Evolutionary conservation across 2,329 filamentous ascomycete species (phyloP), one percentile per base, ranked within the genome.

Genomic region (Orbilia ellipsospora): DNA sequence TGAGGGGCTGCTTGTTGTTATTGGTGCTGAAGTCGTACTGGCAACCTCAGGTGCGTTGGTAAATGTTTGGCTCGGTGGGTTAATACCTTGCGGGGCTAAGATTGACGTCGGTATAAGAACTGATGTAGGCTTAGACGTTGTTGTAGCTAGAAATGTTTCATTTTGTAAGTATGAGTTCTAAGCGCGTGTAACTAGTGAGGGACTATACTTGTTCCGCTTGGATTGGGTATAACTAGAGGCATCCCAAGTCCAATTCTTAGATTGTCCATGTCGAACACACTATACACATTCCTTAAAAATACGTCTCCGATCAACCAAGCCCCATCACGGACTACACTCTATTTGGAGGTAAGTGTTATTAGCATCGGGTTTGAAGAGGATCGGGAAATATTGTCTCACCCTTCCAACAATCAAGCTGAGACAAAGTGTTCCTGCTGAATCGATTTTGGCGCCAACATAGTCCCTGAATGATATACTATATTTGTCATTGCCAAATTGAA

Each of bases 251-350:
- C 91, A 77, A 93, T 88, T 61, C 86, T 87, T 51, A 82, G 83
- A 77, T 88, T 80, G 77, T 94, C 92, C 63, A 88, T 88, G 81
- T 97, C 93, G 81, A 96, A 96, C 23, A 95, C 90, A 0, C 88
- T 85, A 81, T 96, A 96, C 15, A 96, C 93, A 79, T 96, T 96
- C 84, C 96, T 96, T 76, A 97, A 83, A 79, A 96, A 96, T 0
- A 90, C 88, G 78, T 93, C 93, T 1, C 93, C 93, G 0, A 96
- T 82, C n/a, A 97, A 85, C 92, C 93, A 96, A 28, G 70, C 70
- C 8, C 70, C 63, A 52, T 74, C 63, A 1, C 70, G 63, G 18
- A 74, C 57, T 15, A 74, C 70, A 10, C 70, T 68, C 70, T 74
- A 50, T 18, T 23, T 28, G 15, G 6, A 18, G 16, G 23, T 60